Evolutionary conservation across 768 basidiomycete genomes (phyloP), one percentile per base, ranked within the genome.

Genomic region (Auricularia sp.): DNA sequence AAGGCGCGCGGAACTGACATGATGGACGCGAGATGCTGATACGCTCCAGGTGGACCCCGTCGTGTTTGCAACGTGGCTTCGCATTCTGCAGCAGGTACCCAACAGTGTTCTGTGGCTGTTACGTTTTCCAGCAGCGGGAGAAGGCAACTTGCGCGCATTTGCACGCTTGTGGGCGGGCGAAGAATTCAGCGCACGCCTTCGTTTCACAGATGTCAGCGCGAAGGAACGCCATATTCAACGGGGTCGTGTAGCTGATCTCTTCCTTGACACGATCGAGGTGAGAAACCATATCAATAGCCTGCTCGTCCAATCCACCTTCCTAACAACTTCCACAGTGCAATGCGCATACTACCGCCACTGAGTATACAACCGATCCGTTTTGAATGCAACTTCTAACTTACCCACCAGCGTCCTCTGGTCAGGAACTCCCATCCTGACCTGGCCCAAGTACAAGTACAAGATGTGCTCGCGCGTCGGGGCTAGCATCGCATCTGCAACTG

Each of bases 201-300:
- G 74, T 58, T 83, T 83, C 66, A 82, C 80, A 13, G 79, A 83
- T 59, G 80, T 83, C 33, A 76, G 80, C 3, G 70, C 72, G 51
- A 83, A 83, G 71, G 78, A 79, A 37, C 70, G 71, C 2, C 82
- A 83, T 66, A 76, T 83, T 61, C 68, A 73, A 61, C 78, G 82
- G 39, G 78, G 76, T 8, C 71, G 81, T 29, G 78, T 81, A n/a
- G 78, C 79, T 3, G 82, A 83, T 66, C 71, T 83, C 8, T 78
- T 82, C 67, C 72, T 83, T n/a, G 82, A 83, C 68, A 83, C 82
- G 2, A 77, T 77, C 5, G 82, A 83, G 76, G 81, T 79, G 45
- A 13, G 77, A 10, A 5, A 29, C 29, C 29, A 29, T 29, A 29
- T 29, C 29, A 29, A 29, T 29, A 29, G 29, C 29, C 29, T 29